These are phyloP conservation scores for Pulveroboletus sp. DNA, from an alignment of 768 basidiomycete genomes.

Conservation along the genomic window DNA sequence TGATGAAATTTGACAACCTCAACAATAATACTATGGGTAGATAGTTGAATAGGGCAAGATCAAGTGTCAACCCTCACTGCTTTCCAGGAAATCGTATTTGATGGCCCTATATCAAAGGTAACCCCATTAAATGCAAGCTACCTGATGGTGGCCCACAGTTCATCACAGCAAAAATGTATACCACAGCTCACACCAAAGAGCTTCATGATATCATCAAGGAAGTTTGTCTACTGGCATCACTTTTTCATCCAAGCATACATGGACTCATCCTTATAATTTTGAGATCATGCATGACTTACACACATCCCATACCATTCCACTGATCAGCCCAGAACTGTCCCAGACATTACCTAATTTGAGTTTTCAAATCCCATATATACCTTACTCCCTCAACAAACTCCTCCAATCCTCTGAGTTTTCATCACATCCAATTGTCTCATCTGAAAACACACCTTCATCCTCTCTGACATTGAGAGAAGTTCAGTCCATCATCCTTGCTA, in stretches of 20 bases:
- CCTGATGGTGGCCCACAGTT: slow-evolving; percentile 11
- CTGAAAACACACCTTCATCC: slow-evolving; percentile 7
- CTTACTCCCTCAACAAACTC: slow-evolving; percentile 45
- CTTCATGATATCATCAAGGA: slow-evolving; percentile 73
- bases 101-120: slow-evolving; percentile 26
- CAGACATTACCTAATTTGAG: slow-evolving; percentile 39
- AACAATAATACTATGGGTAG: too few species aligned
- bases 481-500: slow-evolving; percentile 47
- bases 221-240: slow-evolving; percentile 43
- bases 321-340: slow-evolving; percentile 45
- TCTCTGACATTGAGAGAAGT: slow-evolving; percentile 9
- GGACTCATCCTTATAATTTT: slow-evolving; percentile 10
- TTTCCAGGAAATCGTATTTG: slow-evolving; percentile 19
- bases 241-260: slow-evolving; percentile 56
- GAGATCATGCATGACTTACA: not conserved
- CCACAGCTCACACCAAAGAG: slow-evolving; percentile 45
- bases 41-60: not conserved
- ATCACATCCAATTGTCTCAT: slow-evolving; percentile 18
- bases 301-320: slow-evolving; percentile 46
- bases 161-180: slow-evolving; percentile 49
- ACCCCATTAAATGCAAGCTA: slow-evolving; percentile 10
- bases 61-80: slow-evolving; percentile 2
- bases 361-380: slow-evolving; percentile 69
- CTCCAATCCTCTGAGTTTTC: slow-evolving; percentile 35
- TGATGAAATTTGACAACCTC: too few species aligned